Evolutionary conservation across 2,329 filamentous ascomycete species (phyloP).

Genomic region (Aspergillus nomiae): DNA sequence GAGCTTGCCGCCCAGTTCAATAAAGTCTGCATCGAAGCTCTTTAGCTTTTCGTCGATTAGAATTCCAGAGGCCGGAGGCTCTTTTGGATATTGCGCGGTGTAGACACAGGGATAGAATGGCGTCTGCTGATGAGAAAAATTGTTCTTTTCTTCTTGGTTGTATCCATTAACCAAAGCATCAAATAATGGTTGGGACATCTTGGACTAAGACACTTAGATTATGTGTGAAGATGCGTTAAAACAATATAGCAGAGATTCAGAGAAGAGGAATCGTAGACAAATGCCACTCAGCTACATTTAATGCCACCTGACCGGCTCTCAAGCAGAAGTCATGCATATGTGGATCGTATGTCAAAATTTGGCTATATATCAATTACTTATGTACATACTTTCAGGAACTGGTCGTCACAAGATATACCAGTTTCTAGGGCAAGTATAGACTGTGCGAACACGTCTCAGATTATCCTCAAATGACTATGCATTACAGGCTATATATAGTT

Average conservation of each 20-base stretch:
- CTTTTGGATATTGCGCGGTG: not conserved
- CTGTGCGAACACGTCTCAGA: fast-evolving
- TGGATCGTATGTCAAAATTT: not conserved
- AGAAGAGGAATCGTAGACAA: not conserved
- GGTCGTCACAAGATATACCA: not conserved
- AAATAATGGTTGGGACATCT: not conserved
- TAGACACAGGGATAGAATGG: not conserved
- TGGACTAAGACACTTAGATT: not conserved
- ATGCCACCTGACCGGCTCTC: not conserved
- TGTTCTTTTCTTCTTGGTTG: not conserved
- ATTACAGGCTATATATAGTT: not conserved
- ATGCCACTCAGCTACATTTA: too few species aligned
- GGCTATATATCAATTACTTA: not conserved
- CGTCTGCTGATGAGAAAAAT: not conserved
- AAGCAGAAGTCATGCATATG: not conserved
- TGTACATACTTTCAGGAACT: not conserved
- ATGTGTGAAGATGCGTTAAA: not conserved
- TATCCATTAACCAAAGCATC: not conserved
- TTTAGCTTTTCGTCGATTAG: not conserved
- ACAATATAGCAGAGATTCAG: not conserved
- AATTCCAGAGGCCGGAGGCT: not conserved
- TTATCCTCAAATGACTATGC: not conserved
- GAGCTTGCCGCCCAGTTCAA: not conserved
- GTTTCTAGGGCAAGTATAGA: not conserved
- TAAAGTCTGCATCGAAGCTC: not conserved